phyloP scores from a whole-genome alignment of 2,329 filamentous ascomycete genomes.

The Aspergillus sp. region DNA sequence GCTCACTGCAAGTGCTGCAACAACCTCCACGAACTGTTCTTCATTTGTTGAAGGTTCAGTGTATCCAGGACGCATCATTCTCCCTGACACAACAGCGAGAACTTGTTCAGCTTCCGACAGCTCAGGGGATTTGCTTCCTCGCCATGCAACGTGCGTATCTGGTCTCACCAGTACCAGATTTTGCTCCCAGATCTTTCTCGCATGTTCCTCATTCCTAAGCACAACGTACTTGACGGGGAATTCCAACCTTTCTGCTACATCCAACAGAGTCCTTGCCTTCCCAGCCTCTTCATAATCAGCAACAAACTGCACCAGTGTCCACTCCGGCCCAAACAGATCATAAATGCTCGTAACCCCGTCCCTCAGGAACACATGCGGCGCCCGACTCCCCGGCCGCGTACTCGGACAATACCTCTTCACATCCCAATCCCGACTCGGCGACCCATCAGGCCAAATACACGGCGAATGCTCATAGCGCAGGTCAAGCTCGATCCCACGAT shows the following conservation, averaged over 20 bases:
- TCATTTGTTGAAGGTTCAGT: neutral
- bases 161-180: conserved; percentile 3
- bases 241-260: neutral
- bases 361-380: conserved; percentile 32
- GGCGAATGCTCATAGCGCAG: conserved; percentile 20
- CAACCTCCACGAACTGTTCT: neutral
- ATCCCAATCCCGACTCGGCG: neutral
- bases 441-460: conserved; percentile 15
- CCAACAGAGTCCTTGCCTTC: neutral
- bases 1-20: neutral
- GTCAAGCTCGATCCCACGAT: conserved; percentile 24
- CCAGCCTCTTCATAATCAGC: neutral
- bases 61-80: neutral
- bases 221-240: neutral
- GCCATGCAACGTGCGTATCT: conserved; percentile 8
- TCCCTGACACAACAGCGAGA: neutral
- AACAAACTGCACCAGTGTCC: conserved; percentile 21
- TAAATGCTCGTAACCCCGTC: conserved; percentile 26
- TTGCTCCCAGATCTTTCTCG: neutral
- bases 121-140: neutral
- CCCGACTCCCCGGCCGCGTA: conserved; percentile 31
- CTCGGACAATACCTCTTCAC: conserved; percentile 23
- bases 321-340: conserved; percentile 29
- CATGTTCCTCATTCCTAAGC: neutral
- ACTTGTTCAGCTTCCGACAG: neutral